Percentiles rank a stretch among this genome's conserved stretches.
Conservation (phyloP, 495 filamentous ascomycete species). For the Hypoxylon perforatum region DNA sequence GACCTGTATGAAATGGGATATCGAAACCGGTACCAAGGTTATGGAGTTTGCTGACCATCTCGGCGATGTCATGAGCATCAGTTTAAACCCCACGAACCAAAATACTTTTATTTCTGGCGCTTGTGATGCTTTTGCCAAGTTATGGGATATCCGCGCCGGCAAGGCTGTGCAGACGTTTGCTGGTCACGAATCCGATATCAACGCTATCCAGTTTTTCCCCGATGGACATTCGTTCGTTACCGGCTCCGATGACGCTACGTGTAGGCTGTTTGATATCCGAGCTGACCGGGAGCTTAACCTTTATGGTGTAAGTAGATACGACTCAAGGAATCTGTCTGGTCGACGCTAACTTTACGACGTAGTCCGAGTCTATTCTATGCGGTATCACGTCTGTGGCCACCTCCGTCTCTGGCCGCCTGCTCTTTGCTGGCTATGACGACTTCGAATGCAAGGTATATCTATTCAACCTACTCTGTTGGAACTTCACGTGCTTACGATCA, state of each 20-base stretch:
- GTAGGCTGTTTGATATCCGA: constrained; percentile 96
- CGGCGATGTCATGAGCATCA: constrained; percentile 99
- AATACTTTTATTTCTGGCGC: constrained; percentile 98
- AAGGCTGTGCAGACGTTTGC: constrained; percentile 99
- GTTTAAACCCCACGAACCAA: constrained; percentile 99
- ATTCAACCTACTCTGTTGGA: not conserved
- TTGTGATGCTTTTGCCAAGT: constrained; percentile 97
- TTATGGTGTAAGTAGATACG: constrained; percentile 80
- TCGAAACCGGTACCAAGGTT: constrained; percentile 95
- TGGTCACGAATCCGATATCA: constrained; percentile 98
- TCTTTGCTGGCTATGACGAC: constrained; percentile 98
- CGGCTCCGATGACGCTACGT: constrained; percentile 97
- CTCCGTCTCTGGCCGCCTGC: constrained; percentile 92
- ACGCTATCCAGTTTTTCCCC: constrained; percentile 99
- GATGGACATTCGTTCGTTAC: constrained; percentile 99
- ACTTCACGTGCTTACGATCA: constrained; percentile 16
- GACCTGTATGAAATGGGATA: constrained; percentile 99
- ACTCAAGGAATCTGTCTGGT: not conserved
- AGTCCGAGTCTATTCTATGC: constrained; percentile 97
- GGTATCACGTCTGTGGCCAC: constrained; percentile 99
- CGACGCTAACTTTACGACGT: constrained; percentile 38
- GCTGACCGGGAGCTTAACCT: constrained; percentile 96
- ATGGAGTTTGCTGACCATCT: constrained; percentile 99
- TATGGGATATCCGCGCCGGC: constrained; percentile 98
- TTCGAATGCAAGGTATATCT: constrained; percentile 96